These are phyloP conservation scores for Ustilago cynodontis DNA, from an alignment of 1,284 basidiomycete species.

Conservation along the genomic window DNA sequence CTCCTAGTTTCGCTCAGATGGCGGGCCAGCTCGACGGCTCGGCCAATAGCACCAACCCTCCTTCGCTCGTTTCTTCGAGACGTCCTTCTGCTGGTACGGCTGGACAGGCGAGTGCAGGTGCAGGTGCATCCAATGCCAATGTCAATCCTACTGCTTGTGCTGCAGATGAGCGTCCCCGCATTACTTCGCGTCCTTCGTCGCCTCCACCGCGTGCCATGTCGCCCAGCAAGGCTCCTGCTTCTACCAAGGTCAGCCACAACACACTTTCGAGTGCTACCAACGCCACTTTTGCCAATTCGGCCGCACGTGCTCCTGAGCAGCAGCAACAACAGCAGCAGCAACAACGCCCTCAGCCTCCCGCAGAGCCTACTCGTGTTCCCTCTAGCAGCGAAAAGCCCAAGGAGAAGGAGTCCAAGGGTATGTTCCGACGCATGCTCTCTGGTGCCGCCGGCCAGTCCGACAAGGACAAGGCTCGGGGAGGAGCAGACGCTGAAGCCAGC, in stretches of 20 bases:
- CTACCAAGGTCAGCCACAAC: constrained; percentile 55
- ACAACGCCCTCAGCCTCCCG: constrained; percentile 16
- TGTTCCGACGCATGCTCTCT: constrained; percentile 66
- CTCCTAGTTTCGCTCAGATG: constrained; percentile 23
- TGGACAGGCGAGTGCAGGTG: constrained; percentile 1
- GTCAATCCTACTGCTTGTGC: constrained; percentile 24
- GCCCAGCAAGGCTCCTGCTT: constrained; percentile 46
- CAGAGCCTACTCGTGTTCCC: constrained; percentile 21
- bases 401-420: constrained; percentile 61
- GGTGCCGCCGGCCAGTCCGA: constrained; percentile 34
- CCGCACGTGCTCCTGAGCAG: neutral
- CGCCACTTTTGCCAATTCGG: constrained; percentile 14
- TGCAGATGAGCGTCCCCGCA: constrained; percentile 6
- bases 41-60: constrained; percentile 31
- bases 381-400: constrained; percentile 51
- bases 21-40: constrained; percentile 27
- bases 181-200: constrained; percentile 41
- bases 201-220: constrained; percentile 61
- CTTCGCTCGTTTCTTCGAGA: constrained; percentile 33
- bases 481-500: constrained; percentile 20
- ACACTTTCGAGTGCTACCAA: constrained; percentile 23
- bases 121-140: no score
- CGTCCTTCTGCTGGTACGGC: constrained; percentile 30
- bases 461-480: constrained; percentile 37
- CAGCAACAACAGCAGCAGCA: constrained; percentile 1